Evolutionary conservation across 208 protist species (phyloP), one percentile per base, ranked within the genome.

Genomic region (Leptomonas seymouri): DNA sequence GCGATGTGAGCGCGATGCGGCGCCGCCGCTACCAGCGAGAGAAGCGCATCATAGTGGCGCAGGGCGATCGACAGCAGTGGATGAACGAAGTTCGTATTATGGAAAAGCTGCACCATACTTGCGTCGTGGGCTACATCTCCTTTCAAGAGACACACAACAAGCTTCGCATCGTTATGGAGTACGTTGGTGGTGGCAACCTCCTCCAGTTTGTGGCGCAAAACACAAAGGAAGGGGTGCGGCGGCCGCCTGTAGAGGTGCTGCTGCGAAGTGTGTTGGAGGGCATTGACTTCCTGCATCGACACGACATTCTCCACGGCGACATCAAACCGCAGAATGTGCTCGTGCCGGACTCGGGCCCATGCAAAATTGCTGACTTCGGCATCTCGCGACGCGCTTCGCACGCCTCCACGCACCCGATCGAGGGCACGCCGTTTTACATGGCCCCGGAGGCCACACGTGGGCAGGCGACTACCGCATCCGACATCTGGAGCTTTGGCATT

Each of bases 121-220:
- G 98, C 97, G 81, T 99, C 99, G 57, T 92, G 70, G 49, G 91
- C 79, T 77, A 99, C 99, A 48, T 83, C 86, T 64, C 84, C 58
- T 64, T 82, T 66, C 55, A 93, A 82, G 46, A 91, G 63, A 27
- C 73, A 27, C 21, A 76, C 54, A 49, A 81, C 60, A 16, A 55
- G 42, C 76, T 91, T 21, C 48, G 90, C 16, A 57, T 97, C 50
- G 78, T 93, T 1, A 90, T 96, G 87, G 91, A 97, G 73, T 91
- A 91, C 66, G 81, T 88, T 21, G 82, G 84, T 66, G 89, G 84
- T 41, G 93, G 93, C 45, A 92, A 82, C 49, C 83, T 97, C 2
- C 78, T 73, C 20, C 67, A 81, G 28, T 49, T 93, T 14, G 53
- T 94, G 41, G 36, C 59, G 28, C 60, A 80, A 45, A 21, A 31